These are phyloP conservation scores for Choricystis sp. DNA, from an alignment of 139 green algal species.

Conservation along the genomic window DNA sequence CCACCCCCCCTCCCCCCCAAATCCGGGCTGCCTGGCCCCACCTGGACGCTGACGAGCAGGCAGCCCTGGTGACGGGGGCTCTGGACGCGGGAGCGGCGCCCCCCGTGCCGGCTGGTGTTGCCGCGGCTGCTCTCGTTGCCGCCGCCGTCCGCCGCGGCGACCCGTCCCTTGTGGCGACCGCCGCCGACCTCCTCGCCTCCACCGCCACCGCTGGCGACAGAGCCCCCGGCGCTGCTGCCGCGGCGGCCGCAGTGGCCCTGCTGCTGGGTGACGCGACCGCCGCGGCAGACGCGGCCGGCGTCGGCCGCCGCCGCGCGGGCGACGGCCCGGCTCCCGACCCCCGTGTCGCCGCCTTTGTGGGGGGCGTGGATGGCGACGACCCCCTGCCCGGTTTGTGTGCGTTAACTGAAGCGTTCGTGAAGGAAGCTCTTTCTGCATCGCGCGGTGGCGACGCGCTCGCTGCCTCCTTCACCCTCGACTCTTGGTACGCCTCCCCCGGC, in stretches of 20 bases:
- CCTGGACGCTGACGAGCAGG: not conserved
- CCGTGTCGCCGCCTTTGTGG: not conserved
- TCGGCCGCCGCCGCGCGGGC: not conserved
- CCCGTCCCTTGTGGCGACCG: not conserved
- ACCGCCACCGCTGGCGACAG: not conserved
- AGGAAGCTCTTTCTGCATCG: too few species aligned
- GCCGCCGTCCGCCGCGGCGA: not conserved
- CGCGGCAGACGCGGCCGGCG: too few species aligned
- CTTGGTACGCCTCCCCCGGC: not conserved
- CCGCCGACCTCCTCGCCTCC: not conserved
- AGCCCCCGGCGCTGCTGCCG: too few species aligned
- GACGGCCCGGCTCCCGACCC: not conserved
- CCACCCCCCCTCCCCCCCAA: too few species aligned
- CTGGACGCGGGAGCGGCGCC: not conserved
- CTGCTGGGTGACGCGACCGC: not conserved
- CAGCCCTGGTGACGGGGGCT: not conserved
- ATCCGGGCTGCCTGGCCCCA: not conserved
- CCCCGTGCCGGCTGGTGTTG: not conserved
- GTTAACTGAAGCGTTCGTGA: not conserved
- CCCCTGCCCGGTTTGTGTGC: not conserved
- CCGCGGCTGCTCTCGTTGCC: not conserved
- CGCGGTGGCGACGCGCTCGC: not conserved
- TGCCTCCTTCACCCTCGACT: not conserved
- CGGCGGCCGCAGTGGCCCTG: not conserved
- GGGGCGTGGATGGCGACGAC: not conserved